These are phyloP conservation scores for Russula foetens DNA, from an alignment of 768 basidiomycete genomes.

Conservation along the genomic window DNA sequence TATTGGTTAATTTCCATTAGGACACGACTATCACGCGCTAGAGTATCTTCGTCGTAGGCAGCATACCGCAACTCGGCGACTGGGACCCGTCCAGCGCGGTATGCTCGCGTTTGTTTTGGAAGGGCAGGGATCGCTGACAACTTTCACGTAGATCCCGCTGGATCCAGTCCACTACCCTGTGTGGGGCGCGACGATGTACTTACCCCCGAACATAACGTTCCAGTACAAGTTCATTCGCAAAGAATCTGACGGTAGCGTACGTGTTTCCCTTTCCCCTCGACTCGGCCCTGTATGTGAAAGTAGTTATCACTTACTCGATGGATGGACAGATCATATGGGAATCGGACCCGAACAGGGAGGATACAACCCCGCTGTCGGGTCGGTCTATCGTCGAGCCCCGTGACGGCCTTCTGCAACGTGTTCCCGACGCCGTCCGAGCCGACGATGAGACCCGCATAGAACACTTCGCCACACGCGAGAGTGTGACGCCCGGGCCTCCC, in stretches of 20 bases:
- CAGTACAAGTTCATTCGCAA: conserved; percentile 58
- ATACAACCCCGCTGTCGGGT: conserved; percentile 29
- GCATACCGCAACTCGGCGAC: no score
- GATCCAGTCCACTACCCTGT: conserved; percentile 45
- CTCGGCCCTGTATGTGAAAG: no score
- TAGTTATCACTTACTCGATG: not conserved
- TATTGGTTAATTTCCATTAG: no score
- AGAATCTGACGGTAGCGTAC: conserved; percentile 41
- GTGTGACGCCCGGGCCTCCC: no score
- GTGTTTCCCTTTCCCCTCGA: conserved; percentile 7
- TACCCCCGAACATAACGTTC: conserved; percentile 44
- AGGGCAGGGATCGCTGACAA: not conserved
- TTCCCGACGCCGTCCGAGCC: no score
- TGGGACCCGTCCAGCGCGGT: no score
- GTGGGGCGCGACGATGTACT: conserved; percentile 43
- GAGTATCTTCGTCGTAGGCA: conserved; percentile 57
- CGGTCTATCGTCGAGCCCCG: no score
- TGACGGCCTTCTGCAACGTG: no score
- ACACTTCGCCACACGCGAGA: no score
- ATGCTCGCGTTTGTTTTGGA: not conserved
- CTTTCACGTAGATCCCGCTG: conserved; percentile 36
- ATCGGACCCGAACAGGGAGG: conserved; percentile 49
- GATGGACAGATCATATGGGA: conserved; percentile 41
- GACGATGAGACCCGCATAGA: no score
- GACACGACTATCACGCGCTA: conserved; percentile 24